Evolutionary conservation across 345 rosid species (phyloP), one percentile per base, ranked within the genome.

Genomic region (Populus alba): DNA sequence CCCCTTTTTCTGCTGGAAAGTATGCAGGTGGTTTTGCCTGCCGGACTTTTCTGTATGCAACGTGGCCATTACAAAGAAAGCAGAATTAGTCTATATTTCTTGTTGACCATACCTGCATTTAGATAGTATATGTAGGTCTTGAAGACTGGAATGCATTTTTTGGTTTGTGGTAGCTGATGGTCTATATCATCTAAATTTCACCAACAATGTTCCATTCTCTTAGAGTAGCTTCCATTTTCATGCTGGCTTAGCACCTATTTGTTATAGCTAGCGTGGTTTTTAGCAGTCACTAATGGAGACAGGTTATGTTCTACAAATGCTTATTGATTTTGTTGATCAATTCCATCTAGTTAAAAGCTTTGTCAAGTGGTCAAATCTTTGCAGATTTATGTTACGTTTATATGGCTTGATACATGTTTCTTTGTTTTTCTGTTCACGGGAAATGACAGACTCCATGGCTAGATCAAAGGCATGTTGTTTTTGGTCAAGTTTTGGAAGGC

Each of bases 401-500:
- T 66, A 72, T 35, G 12, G 22, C 33, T 43, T 76, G 73, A 59
- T 72, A 29, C 33, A n/a, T 12, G 12, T n/a, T 41, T 49, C 10
- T 38, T 38, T 41, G 15, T 74, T 53, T 70, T 66, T 70, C 37
- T 76, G 61, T 38, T 41, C 23, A 13, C 6, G 43, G 15, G 75
- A 80, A 81, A 77, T 83, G 82, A 76, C 97, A 94, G 99, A 92
- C 99, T 2, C 91, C 97, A 9, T 97, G 99, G 98, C 89, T 94
- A 76, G 94, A 94, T 80, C 88, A 88, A 80, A 90, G 97, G 87
- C 98, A 97, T 81, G 99, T 97, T 29, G 99, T 97, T 72, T 97
- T 97, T 8, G 98, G 98, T 61, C 98, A 94, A 88, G 98, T 97
- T 27, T 57, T 94, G 77, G 98, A 97, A 84, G 99, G 99, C 77